Conservation (phyloP, 495 filamentous ascomycete genomes). For the Neurospora discreta region DNA sequence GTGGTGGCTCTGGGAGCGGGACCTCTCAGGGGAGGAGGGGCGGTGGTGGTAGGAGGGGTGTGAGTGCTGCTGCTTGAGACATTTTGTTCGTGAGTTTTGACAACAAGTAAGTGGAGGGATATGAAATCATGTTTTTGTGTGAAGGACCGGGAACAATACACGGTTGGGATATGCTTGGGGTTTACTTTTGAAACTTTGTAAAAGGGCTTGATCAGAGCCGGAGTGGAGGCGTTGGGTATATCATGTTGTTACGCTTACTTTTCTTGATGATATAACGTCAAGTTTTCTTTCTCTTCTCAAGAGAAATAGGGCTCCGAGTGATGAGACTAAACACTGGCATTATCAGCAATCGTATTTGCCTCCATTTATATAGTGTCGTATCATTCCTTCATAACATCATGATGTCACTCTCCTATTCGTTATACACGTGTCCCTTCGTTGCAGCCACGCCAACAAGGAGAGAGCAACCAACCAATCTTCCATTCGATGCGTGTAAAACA, state of each 20-base stretch:
- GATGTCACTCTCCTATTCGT: neutral
- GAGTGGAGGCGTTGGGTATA: neutral
- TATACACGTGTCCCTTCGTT: neutral
- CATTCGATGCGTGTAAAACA: neutral
- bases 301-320: neutral
- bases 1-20: neutral
- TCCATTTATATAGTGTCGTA: neutral
- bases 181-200: neutral
- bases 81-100: neutral
- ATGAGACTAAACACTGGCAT: neutral
- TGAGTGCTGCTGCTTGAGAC: neutral
- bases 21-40: neutral
- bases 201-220: neutral
- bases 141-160: neutral
- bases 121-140: neutral
- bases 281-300: neutral
- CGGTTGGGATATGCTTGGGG: neutral
- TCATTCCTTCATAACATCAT: neutral
- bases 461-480: neutral
- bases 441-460: neutral
- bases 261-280: neutral
- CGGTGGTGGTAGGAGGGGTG: neutral
- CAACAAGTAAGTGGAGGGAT: neutral
- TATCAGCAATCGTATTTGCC: neutral
- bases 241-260: neutral